Evolutionary conservation across 2,329 filamentous ascomycete genomes (phyloP).

Genomic region (Aspergillus tamarii): DNA sequence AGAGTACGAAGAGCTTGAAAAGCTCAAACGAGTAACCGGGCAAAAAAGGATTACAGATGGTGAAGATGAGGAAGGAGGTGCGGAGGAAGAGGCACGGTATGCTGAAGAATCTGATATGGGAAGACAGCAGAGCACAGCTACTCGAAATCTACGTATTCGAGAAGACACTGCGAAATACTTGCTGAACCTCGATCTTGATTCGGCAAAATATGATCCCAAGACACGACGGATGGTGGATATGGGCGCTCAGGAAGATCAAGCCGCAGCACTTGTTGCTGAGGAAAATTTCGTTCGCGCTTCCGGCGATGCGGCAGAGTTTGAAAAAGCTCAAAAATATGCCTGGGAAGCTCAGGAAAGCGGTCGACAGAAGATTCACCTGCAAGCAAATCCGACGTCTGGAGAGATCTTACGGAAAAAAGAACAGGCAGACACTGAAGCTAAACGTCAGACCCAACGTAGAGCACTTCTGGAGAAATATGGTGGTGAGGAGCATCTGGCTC

Average conservation of each 20-base stretch:
- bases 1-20: conserved; percentile 84
- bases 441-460: conserved; percentile 69
- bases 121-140: conserved; percentile 85
- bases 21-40: conserved; percentile 63
- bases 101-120: conserved; percentile 98
- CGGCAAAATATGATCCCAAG: conserved; percentile 96
- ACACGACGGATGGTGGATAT: conserved; percentile 87
- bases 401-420: conserved; percentile 83
- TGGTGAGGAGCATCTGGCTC: conserved; percentile 63
- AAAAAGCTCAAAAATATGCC: conserved; percentile 83
- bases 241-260: conserved; percentile 77
- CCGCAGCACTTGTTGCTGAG: conserved; percentile 82
- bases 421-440: conserved; percentile 70
- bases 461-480: conserved; percentile 83
- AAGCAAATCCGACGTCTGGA: conserved; percentile 94
- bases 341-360: conserved; percentile 92
- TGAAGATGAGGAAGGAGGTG: conserved; percentile 58
- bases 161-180: conserved; percentile 98
- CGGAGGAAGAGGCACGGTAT: conserved; percentile 64
- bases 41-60: conserved; percentile 50
- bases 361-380: conserved; percentile 81
- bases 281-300: conserved; percentile 88
- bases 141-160: conserved; percentile 84
- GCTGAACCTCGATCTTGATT: conserved; percentile 91
- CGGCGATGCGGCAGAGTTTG: conserved; percentile 91